These are phyloP conservation scores for Hyaloscypha finlandica DNA, from an alignment of 495 filamentous ascomycete genomes.

Conservation along the genomic window DNA sequence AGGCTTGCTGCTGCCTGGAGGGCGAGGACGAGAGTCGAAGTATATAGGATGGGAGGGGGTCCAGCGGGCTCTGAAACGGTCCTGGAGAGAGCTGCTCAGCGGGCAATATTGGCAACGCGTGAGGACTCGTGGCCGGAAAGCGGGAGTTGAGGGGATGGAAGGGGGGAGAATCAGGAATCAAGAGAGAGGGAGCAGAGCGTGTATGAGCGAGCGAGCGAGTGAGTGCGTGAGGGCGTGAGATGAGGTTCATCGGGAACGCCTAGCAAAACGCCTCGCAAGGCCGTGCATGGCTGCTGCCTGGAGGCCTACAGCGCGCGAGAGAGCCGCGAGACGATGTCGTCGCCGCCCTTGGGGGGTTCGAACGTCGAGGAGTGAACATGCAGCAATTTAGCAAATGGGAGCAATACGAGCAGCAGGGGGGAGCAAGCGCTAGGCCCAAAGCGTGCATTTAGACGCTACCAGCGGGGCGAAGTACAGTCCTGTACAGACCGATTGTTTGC, in stretches of 20 bases:
- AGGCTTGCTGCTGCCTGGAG: constrained; percentile 31
- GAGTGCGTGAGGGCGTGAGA: not conserved
- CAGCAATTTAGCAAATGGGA: too few relatives aligned
- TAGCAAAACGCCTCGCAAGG: constrained; percentile 15
- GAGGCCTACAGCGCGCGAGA: constrained; percentile 12
- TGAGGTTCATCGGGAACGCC: constrained; percentile 1
- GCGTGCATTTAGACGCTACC: not conserved
- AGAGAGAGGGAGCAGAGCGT: constrained; percentile 2
- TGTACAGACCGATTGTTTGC: not conserved
- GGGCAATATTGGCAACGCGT: constrained; percentile 21
- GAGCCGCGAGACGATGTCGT: constrained; percentile 4
- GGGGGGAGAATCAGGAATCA: constrained; percentile 12
- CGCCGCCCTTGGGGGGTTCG: constrained; percentile 6
- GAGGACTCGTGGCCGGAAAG: not conserved
- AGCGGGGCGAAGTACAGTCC: constrained; percentile 3
- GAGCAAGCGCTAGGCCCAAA: not conserved
- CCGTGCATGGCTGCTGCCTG: constrained; percentile 13
- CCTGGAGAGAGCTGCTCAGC: not conserved
- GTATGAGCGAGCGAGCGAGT: not conserved
- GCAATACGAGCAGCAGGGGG: not conserved
- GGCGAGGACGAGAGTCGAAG: not conserved
- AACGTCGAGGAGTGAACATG: too few relatives aligned
- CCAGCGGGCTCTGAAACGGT: constrained; percentile 15
- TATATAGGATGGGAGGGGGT: constrained; percentile 26
- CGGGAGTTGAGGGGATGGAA: not conserved